Percentiles rank a stretch among this genome's conserved stretches.
Conservation (phyloP, 83 land plant genomes). For the Picea mariana region DNA sequence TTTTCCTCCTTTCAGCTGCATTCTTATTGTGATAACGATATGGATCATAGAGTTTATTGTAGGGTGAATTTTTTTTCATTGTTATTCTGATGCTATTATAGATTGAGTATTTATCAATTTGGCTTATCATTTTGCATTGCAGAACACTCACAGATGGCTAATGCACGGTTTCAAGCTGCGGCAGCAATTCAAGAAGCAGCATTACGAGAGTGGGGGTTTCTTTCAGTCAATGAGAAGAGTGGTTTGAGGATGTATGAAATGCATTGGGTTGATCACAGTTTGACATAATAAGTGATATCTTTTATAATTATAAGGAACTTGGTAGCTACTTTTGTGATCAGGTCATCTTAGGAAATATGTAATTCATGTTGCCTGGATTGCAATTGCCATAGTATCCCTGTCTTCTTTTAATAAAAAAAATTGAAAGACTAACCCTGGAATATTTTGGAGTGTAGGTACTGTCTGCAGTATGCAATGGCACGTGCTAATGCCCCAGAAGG, state of each 20-base stretch:
- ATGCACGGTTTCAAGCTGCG: constrained; percentile 96
- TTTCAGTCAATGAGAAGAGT: constrained; percentile 70
- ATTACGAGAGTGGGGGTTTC: constrained; percentile 86
- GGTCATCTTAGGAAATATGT: background rate
- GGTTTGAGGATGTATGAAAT: constrained; percentile 64
- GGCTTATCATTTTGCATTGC: constrained; percentile 14
- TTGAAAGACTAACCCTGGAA: background rate
- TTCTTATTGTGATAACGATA: too few species aligned
- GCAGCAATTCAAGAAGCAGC: constrained; percentile 91
- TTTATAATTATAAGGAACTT: background rate
- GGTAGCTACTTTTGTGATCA: background rate
- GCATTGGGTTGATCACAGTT: background rate
- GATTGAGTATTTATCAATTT: background rate
- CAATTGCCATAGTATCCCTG: background rate
- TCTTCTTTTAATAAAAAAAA: background rate
- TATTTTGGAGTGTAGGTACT: constrained; percentile 60
- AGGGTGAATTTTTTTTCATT: background rate
- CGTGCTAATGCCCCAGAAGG: constrained; percentile 77
- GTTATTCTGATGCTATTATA: background rate
- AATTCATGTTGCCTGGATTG: background rate
- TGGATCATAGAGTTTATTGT: background rate
- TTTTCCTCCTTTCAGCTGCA: too few species aligned
- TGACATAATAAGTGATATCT: background rate
- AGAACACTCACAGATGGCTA: constrained; percentile 87
- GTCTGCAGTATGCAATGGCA: constrained; percentile 78